Base-by-base conservation (phyloP, 176 grass and related monocot species). In the Aegilops tauschii region DNA sequence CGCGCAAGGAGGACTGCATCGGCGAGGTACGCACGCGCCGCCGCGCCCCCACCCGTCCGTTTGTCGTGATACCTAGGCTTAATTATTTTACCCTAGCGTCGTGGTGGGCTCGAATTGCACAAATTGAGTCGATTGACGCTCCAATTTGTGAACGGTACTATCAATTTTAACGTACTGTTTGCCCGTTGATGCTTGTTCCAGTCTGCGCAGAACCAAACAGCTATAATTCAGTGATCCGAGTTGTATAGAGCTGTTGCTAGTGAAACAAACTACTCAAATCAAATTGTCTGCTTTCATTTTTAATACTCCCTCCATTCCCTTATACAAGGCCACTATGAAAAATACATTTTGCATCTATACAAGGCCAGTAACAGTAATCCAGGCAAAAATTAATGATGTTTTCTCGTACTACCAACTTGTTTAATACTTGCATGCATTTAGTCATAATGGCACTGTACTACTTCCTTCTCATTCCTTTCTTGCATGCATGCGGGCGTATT, bases 1-100 rank as follows among this genome's bases (percentile, higher is more conserved):
- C 91, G n/a, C 80, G 94, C 14, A 96, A 93, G 80, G 94, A 96
- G 79, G 89, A 93, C 61, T 90, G 87, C 73, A 25, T 88, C 44
- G 89, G 89, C 83, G 94, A 94, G 89, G 89, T 90, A 87, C 9
- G 63, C 77, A n/a, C 45, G 4, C 75, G 12, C 32, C 59, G 27
- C 16, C n/a, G 1, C n/a, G 13, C 56, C 35, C 40, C 39, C 12
- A 40, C 44, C 30, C 76, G 27, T 49, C 12, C 40, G 13, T 32
- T 58, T 66, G 4, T 71, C 9, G 49, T 2, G 23, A 6, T 35
- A 29, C 29, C 58, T 62, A 12, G 78, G 27, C 58, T 65, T 82
- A 77, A 72, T 5, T 70, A 39, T 21, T 16, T 47, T 35, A 40
- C 39, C 73, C 73, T 88, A 29, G 50, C 5, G 54, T 12, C 20